Conservation (phyloP, 495 filamentous ascomycete species). For the Elasticomyces elasticus region DNA sequence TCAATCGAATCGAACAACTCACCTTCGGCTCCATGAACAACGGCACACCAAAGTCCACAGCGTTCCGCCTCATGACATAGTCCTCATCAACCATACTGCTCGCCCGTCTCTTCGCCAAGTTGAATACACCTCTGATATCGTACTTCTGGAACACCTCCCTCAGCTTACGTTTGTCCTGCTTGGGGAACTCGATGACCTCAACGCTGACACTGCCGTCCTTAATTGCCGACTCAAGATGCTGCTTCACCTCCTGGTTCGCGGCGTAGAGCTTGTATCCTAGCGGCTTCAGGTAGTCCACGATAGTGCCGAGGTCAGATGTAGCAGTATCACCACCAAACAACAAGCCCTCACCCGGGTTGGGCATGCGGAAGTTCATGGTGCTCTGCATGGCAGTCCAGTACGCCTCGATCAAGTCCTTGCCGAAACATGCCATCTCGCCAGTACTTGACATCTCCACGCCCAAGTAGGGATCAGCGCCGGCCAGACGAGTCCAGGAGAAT, state of each 20-base stretch:
- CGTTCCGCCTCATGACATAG: conserved; percentile 97
- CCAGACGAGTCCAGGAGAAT: conserved; percentile 98
- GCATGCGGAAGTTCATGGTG: conserved; percentile 97
- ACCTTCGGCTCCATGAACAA: conserved; percentile 99
- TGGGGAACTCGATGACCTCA: conserved; percentile 94
- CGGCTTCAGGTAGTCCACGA: conserved; percentile 76
- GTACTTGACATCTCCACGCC: conserved; percentile 97
- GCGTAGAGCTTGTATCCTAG: conserved; percentile 92
- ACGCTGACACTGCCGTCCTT: conserved; percentile 55
- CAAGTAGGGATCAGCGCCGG: conserved; percentile 93
- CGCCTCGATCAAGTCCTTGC: conserved; percentile 86
- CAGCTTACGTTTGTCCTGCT: conserved; percentile 86
- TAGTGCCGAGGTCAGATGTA: conserved; percentile 54
- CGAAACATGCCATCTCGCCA: conserved; percentile 97
- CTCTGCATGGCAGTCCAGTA: conserved; percentile 96
- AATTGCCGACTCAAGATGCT: conserved; percentile 60
- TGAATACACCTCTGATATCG: conserved; percentile 91
- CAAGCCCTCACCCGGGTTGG: conserved; percentile 84
- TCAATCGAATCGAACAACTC: conserved; percentile 30
- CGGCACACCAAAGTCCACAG: conserved; percentile 94
- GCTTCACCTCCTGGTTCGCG: conserved; percentile 68
- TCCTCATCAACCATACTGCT: conserved; percentile 84
- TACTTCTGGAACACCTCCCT: conserved; percentile 96
- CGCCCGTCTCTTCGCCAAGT: conserved; percentile 73
- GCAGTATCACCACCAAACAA: conserved; percentile 78